Conservation (phyloP, 2,329 filamentous ascomycete species). For the Allantophomopsis lycopodina region DNA sequence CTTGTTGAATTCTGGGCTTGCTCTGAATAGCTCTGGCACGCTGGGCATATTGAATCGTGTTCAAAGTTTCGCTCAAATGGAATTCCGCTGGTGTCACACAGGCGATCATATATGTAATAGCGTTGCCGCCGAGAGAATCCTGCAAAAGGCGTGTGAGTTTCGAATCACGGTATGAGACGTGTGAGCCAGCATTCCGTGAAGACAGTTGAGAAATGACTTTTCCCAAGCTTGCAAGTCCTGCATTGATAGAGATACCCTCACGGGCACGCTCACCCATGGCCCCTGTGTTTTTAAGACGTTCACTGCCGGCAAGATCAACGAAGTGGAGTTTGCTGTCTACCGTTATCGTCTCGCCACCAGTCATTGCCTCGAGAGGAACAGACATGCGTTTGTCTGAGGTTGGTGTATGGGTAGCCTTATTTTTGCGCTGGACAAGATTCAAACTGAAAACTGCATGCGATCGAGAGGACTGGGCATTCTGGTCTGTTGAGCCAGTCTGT, state of each 20-base stretch:
- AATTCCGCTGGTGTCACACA: conserved; percentile 96
- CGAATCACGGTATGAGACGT: conserved; percentile 98
- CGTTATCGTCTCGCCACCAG: conserved; percentile 58
- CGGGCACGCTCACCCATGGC: conserved; percentile 88
- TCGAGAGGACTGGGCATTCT: conserved; percentile 94
- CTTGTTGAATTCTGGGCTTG: conserved; percentile 89
- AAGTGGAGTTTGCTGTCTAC: conserved; percentile 98
- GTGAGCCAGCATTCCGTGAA: conserved; percentile 70
- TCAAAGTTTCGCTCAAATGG: conserved; percentile 91
- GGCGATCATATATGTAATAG: conserved; percentile 98
- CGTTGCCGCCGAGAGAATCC: conserved; percentile 91
- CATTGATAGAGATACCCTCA: conserved; percentile 97
- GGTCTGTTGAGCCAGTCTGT: conserved; percentile 92
- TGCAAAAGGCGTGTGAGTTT: conserved; percentile 88
- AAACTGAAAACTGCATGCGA: conserved; percentile 96
- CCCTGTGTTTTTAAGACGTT: conserved; percentile 91
- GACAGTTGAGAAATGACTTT: conserved; percentile 98
- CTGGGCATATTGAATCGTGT: conserved; percentile 92
- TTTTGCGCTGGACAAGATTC: conserved; percentile 80
- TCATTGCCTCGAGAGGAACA: conserved; percentile 69
- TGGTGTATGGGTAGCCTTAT: conserved; percentile 33
- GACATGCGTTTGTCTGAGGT: conserved; percentile 74
- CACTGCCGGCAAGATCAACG: conserved; percentile 92
- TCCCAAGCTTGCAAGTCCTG: conserved; percentile 81
- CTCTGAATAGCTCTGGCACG: conserved; percentile 92